These are phyloP conservation scores for Fagopyrum homotropicum DNA, from an alignment of 148 eudicot genomes.

Conservation along the genomic window DNA sequence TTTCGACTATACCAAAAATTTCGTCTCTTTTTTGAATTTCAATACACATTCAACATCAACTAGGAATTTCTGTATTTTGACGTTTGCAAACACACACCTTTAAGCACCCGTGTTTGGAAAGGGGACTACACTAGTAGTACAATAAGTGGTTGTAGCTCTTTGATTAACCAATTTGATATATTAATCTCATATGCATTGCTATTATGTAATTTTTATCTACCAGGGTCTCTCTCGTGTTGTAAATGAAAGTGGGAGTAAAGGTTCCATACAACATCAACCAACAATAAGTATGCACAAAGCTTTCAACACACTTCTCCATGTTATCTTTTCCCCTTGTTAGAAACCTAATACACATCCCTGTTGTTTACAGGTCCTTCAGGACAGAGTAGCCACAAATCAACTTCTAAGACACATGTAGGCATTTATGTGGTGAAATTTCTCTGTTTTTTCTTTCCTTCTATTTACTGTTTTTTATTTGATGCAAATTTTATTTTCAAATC, in stretches of 20 bases:
- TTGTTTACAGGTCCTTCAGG: conserved; percentile 28
- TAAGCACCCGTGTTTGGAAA: too few species aligned
- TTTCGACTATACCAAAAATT: too few species aligned
- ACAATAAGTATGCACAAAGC: conserved; percentile 6
- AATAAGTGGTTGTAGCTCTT: background rate
- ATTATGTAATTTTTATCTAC: background rate
- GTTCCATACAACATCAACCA: conserved; percentile 16
- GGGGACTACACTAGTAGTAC: background rate
- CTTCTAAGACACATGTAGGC: conserved; percentile 30
- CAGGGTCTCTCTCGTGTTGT: conserved; percentile 14
- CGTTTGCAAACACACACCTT: too few species aligned
- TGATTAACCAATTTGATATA: background rate
- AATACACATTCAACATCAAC: too few species aligned
- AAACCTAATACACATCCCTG: conserved; percentile 10
- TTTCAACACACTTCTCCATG: background rate
- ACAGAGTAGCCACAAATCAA: conserved; percentile 24
- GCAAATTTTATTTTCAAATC: background rate
- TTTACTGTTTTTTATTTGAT: background rate
- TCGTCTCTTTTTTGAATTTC: too few species aligned
- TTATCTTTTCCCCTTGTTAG: background rate
- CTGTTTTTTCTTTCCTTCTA: background rate
- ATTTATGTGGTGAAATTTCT: background rate
- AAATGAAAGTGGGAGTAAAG: conserved; percentile 35
- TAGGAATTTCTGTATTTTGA: too few species aligned
- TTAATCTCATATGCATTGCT: conserved; percentile 5